These are phyloP conservation scores for Trifolium pratense DNA, from an alignment of 306 rosid genomes.

Conservation along the genomic window DNA sequence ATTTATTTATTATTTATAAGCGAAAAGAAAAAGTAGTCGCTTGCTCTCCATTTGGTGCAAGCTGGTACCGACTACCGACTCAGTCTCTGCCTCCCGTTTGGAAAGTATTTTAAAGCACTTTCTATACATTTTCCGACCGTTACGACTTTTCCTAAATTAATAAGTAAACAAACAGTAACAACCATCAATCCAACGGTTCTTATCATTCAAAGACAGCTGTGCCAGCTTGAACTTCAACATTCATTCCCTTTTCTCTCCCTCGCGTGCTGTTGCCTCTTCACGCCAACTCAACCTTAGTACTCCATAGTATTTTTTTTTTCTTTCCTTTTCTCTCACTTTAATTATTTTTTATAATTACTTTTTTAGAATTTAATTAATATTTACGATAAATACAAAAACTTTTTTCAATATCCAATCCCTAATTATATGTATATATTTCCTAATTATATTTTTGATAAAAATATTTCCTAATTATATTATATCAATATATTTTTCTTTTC, in stretches of 20 bases:
- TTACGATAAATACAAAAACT: no score
- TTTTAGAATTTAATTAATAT: no score
- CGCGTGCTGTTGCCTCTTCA: conserved; percentile 28
- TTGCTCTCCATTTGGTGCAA: neutral
- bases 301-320: neutral
- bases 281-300: conserved; percentile 10
- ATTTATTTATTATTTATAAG: no score
- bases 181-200: conserved; percentile 33
- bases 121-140: conserved; percentile 42
- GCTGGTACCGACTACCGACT: neutral
- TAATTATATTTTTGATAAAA: no score
- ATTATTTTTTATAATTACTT: no score
- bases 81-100: neutral
- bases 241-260: neutral
- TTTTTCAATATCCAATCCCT: no score
- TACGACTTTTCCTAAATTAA: conserved; percentile 36
- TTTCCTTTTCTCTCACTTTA: neutral
- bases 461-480: no score
- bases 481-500: no score
- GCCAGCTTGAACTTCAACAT: conserved; percentile 40
- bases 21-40: no score
- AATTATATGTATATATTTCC: no score
- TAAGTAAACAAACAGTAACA: neutral
- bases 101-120: neutral
- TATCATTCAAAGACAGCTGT: conserved; percentile 34